Evolutionary conservation across 2,329 filamentous ascomycete species (phyloP), one percentile per base, ranked within the genome.

Genomic region (Colletotrichum euphorbiae): DNA sequence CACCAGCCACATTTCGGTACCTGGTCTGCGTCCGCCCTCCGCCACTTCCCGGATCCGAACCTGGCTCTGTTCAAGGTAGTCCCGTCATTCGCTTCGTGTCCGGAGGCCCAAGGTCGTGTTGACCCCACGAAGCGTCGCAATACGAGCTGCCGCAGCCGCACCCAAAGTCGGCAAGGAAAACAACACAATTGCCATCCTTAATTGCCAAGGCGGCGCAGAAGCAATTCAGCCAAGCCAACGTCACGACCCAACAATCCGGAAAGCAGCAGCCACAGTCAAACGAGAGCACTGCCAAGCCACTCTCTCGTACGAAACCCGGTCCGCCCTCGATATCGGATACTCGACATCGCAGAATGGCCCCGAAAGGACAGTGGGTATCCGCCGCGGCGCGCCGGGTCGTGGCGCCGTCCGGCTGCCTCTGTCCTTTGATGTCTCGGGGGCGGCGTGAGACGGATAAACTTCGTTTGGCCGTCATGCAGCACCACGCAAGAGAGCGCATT

Each of bases 41-140:
- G 40, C 33, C 59, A 67, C 64, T 64, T 63, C 60, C 64, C 64
- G 59, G 64, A 62, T 62, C 64, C 59, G 15, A 58, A 63, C 52
- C 38, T 51, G 46, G 65, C 45, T 21, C n/a, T 64, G 45, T 19
- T 59, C 55, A 48, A n/a, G n/a, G n/a, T n/a, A n/a, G n/a, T n/a
- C n/a, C n/a, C n/a, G 46, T 64, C 33, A 68, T 33, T 33, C 9
- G 9, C 33, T n/a, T 61, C 46, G 55, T 61, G 11, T 45, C 40
- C 54, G 19, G 38, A 31, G 59, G 40, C 45, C 46, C 24, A 52
- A 62, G 36, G 59, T 42, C 64, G 15, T 57, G 8, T 46, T 36
- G 54, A 68, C 46, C 54, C 60, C 61, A 58, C 54, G 46, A 58
- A 36, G 46, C 31, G 31, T 54, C 46, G 38, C 31, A 46, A 54